phyloP scores from a whole-genome alignment of 2,329 filamentous ascomycete genomes.

The Helicocarpus griseus region DNA sequence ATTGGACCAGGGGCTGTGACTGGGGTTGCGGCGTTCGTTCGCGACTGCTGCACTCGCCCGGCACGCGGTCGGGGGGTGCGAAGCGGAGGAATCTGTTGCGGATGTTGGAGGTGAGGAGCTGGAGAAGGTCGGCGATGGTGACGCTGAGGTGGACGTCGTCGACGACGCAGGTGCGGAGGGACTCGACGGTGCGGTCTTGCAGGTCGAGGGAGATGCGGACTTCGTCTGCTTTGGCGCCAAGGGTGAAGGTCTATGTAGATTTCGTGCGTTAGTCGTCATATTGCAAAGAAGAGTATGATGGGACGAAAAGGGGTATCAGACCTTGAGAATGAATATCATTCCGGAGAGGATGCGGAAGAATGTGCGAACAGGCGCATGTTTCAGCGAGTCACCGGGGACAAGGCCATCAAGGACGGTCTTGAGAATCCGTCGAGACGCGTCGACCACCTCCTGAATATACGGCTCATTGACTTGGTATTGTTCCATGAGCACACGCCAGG shows the following conservation, averaged over 20 bases:
- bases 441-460: conserved; percentile 54
- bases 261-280: not conserved
- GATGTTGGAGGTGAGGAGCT: conserved; percentile 49
- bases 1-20: conserved; percentile 22
- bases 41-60: conserved; percentile 27
- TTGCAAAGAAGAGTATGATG: not conserved
- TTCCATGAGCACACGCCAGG: conserved; percentile 33
- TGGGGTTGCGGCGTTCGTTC: conserved; percentile 26
- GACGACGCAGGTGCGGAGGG: conserved; percentile 51
- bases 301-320: conserved; percentile 18
- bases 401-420: conserved; percentile 50
- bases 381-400: conserved; percentile 48
- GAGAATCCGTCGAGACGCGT: conserved; percentile 52
- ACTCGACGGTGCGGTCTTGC: conserved; percentile 49
- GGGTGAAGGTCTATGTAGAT: conserved; percentile 45
- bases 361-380: conserved; percentile 53
- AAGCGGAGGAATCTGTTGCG: conserved; percentile 50
- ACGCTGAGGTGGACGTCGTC: conserved; percentile 57
- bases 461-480: conserved; percentile 49
- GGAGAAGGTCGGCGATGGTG: conserved; percentile 52
- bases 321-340: conserved; percentile 56
- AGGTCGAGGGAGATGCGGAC: conserved; percentile 49
- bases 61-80: conserved; percentile 40
- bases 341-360: conserved; percentile 56
- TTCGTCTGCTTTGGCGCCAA: conserved; percentile 54